Base-by-base conservation (phyloP, 2,329 filamentous ascomycete genomes). In the Cercospora sojina region DNA sequence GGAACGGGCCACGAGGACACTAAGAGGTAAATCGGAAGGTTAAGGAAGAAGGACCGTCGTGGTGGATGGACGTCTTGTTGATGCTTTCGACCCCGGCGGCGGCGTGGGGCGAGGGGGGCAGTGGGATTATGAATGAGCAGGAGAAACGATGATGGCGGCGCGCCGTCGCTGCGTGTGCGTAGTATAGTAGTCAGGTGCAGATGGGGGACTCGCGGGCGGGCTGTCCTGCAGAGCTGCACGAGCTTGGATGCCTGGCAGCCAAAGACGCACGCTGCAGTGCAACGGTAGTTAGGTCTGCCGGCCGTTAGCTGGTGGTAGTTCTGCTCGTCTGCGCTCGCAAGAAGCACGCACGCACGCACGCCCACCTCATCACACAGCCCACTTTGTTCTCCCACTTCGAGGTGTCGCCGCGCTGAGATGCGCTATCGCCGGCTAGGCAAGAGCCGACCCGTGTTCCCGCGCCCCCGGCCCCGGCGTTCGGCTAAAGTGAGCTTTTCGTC, bases 141-240 rank as follows among this genome's bases (percentile, higher is more conserved):
- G 1, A 23, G 18, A 27, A 16, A 32, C 25, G 51, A 12, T 20
- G 57, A 38, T 29, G 57, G 57, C 23, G 56, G 35, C 23, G 35
- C 43, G 35, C 38, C 10, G 57, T 59, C 10, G 29, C 20, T 23
- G 57, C 35, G 25, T 23, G 32, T 29, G 32, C n/a, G 57, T 31
- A n/a, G 32, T 43, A 27, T 60, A 25, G 58, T 47, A 62, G 49
- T 62, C 57, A 59, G 57, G 57, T 59, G 57, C 32, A 38, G 57
- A 41, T 43, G 57, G 57, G 20, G 56, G 27, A 35, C n/a, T 32
- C 20, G 56, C 29, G 56, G 27, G 55, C 55, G 55, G 32, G 57
- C 57, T 25, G 57, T 59, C 57, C 57, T 59, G 56, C 57, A 59
- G 57, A 59, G 57, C 57, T 59, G 57, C 57, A 59, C 57, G 57